phyloP scores from a whole-genome alignment of 306 rosid genomes.

The Cicer chorassanicum region DNA sequence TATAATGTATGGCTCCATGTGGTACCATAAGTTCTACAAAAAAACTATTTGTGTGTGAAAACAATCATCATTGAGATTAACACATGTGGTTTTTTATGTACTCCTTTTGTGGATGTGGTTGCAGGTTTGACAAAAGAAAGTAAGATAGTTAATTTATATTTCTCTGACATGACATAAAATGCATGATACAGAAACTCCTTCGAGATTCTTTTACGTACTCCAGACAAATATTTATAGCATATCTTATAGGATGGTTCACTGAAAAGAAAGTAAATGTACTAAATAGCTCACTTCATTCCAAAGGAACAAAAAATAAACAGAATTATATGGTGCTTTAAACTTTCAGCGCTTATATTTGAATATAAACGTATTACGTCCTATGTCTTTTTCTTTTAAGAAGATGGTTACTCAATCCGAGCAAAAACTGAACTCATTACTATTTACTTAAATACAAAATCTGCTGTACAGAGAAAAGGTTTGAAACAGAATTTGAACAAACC shows the following conservation, averaged over 20 bases:
- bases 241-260: not conserved
- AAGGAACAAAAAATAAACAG: not conserved
- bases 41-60: not conserved
- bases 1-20: not conserved
- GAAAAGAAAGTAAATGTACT: not conserved
- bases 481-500: conserved; percentile 2
- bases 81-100: not conserved
- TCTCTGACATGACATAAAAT: not conserved
- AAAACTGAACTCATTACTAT: conserved; percentile 18
- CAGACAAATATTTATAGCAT: not conserved
- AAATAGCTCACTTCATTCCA: not conserved
- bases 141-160: not conserved
- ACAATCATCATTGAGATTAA: not conserved
- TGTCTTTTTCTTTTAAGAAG: not conserved
- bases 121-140: not conserved
- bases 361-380: not conserved
- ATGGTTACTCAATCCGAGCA: conserved; percentile 7
- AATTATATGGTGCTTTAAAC: not conserved
- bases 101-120: not conserved
- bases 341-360: not conserved
- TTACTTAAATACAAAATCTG: not conserved
- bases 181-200: not conserved
- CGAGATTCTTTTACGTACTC: not conserved
- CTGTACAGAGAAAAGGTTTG: not conserved
- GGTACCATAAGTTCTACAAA: not conserved